Base-by-base conservation (phyloP, 2,329 filamentous ascomycete species). In the Rhytidhysteron rufulum region DNA sequence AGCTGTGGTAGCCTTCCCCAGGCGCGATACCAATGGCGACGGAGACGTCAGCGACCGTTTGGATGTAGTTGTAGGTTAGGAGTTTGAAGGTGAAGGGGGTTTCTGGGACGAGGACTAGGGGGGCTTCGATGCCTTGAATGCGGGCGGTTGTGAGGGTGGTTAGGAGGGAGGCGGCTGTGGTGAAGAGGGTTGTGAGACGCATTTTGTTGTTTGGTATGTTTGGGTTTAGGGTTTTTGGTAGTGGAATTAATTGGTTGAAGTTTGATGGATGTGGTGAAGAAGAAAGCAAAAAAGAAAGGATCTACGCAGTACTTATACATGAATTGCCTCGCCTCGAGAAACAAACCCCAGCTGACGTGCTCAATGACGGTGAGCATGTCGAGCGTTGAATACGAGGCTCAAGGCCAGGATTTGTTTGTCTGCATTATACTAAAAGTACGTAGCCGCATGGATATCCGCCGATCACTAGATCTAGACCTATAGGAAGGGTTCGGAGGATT, bases 61-160 rank as follows among this genome's bases (percentile, higher is more conserved):
- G 71, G 53, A 71, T 68, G 59, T 72, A 73, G 57, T 65, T 62
- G 34, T 65, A 55, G 31, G 63, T 67, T 31, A 60, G 33, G 45
- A 75, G 61, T 16, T 60, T 59, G 50, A 67, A 59, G 21, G 58
- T 51, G 55, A 71, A 65, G 31, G 58, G 50, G 24, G 41, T 38
- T 44, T 66, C 68, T 4, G 69, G 63, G 24, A 54, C 55, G 45
- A 74, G 62, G 29, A 61, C 69, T 7, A 57, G 41, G 2, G 72
- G 72, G 13, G 68, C 59, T 13, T 63, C 54, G 50, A 74, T 65
- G 57, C 71, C 70, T 41, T 49, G 49, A 45, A 75, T 71, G 47
- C 67, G 65, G 41, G 70, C 69, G 30, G 55, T 50, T 32, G 65
- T 39, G 18, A 51, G 41, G 21, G 43, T 32, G 21, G 43, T 32